These are phyloP conservation scores for Floccularia luteovirens DNA, from an alignment of 768 basidiomycete genomes.

Conservation along the genomic window DNA sequence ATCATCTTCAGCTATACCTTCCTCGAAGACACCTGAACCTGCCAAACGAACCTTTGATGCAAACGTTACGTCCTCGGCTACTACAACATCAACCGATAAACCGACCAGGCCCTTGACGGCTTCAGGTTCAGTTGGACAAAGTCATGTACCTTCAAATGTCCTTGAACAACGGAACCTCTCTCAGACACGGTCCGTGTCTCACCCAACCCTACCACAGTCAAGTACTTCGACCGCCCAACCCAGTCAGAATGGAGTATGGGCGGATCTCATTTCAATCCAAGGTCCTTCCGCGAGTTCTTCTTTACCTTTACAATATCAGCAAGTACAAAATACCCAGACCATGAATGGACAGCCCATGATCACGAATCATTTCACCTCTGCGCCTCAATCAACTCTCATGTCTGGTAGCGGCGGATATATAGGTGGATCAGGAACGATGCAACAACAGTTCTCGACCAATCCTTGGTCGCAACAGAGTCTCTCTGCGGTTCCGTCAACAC, in stretches of 20 bases:
- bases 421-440: conserved; percentile 11
- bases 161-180: conserved; percentile 5
- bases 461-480: conserved; percentile 17
- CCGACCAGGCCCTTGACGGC: neutral
- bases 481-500: conserved; percentile 5
- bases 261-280: conserved; percentile 46
- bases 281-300: conserved; percentile 33
- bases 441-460: conserved; percentile 16
- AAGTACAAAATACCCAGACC: neutral
- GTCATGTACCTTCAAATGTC: neutral
- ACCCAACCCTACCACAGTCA: conserved; percentile 13
- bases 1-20: conserved; percentile 18
- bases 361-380: neutral
- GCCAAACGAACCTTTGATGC: neutral
- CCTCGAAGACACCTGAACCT: conserved; percentile 11
- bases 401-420: conserved; percentile 6
- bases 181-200: conserved; percentile 14
- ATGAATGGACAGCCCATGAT: neutral
- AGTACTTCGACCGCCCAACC: conserved; percentile 14
- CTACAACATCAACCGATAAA: conserved; percentile 5
- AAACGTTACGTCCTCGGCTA: conserved; percentile 2
- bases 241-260: conserved; percentile 38
- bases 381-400: conserved; percentile 6
- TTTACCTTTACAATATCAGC: conserved; percentile 41
- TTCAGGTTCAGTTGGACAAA: neutral